Evolutionary conservation across 1,284 basidiomycete genomes (phyloP).

Genomic region (Schizopora paradoxa): DNA sequence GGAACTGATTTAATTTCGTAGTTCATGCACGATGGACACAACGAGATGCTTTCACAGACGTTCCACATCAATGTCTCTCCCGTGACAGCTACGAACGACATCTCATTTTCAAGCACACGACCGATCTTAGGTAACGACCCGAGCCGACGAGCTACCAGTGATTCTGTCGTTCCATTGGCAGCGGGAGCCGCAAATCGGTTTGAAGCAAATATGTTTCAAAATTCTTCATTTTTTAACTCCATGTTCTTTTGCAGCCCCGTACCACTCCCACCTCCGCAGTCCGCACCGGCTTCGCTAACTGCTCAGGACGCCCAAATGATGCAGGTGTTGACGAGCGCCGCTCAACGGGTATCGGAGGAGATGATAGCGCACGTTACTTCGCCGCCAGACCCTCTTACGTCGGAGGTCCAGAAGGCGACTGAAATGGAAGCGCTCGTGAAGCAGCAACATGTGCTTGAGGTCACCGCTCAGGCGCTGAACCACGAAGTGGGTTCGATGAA

Average conservation of each 20-base stretch:
- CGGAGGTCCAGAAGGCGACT: too few species aligned
- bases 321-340: constrained; percentile 67
- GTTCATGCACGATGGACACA: constrained; percentile 69
- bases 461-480: constrained; percentile 71
- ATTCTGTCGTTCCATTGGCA: constrained; percentile 42
- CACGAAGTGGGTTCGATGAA: constrained; percentile 51
- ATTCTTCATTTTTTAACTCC: too few species aligned
- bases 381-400: too few species aligned
- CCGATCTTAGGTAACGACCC: constrained; percentile 54
- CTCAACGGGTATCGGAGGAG: constrained; percentile 68
- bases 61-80: constrained; percentile 71
- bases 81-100: constrained; percentile 54
- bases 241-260: constrained; percentile 1
- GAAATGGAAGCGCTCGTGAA: constrained; percentile 65
- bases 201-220: constrained; percentile 17
- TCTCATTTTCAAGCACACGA: constrained; percentile 49
- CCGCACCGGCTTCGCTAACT: constrained; percentile 27
- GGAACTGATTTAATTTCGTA: constrained; percentile 24
- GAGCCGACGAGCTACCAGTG: constrained; percentile 57
- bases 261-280: constrained; percentile 26
- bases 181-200: constrained; percentile 31
- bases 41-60: constrained; percentile 58
- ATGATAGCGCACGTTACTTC: constrained; percentile 59
- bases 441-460: constrained; percentile 73
- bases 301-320: constrained; percentile 59